Evolutionary conservation across 805 yeast genomes (phyloP).

Genomic region (Pichia exigua): DNA sequence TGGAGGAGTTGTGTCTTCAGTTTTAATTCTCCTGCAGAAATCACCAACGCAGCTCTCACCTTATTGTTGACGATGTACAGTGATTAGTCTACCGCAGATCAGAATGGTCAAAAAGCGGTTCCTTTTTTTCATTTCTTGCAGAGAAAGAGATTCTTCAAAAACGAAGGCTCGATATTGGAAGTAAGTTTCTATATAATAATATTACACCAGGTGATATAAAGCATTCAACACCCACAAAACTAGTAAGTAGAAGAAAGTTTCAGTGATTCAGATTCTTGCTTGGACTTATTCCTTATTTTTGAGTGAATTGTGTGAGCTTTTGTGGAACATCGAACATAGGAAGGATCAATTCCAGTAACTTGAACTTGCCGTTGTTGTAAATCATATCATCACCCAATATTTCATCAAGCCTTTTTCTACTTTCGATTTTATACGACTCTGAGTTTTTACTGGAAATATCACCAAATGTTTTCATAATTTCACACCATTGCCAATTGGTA

Average conservation of each 20-base stretch:
- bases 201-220: background rate
- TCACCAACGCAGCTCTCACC: too few relatives aligned
- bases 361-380: constrained; percentile 30
- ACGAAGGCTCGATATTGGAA: too few relatives aligned
- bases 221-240: background rate
- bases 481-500: constrained; percentile 57
- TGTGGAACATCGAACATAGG: constrained; percentile 55
- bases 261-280: background rate
- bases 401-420: constrained; percentile 30
- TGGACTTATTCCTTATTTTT: background rate
- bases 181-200: too few relatives aligned
- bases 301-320: background rate
- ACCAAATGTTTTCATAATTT: constrained; percentile 61
- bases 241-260: background rate
- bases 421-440: constrained; percentile 29
- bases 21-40: too few relatives aligned
- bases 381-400: constrained; percentile 30
- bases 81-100: background rate
- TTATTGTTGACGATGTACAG: too few relatives aligned
- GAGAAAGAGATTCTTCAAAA: too few relatives aligned
- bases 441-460: constrained; percentile 32
- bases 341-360: constrained; percentile 53
- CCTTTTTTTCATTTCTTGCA: too few relatives aligned
- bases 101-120: too few relatives aligned
- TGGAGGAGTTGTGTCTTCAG: too few relatives aligned